A percentile compares a stretch with the other conserved stretches of the same genome.
Evolutionary conservation across 2,329 filamentous ascomycete species (phyloP).

Genomic region (Aspergillus puulaauensis): DNA sequence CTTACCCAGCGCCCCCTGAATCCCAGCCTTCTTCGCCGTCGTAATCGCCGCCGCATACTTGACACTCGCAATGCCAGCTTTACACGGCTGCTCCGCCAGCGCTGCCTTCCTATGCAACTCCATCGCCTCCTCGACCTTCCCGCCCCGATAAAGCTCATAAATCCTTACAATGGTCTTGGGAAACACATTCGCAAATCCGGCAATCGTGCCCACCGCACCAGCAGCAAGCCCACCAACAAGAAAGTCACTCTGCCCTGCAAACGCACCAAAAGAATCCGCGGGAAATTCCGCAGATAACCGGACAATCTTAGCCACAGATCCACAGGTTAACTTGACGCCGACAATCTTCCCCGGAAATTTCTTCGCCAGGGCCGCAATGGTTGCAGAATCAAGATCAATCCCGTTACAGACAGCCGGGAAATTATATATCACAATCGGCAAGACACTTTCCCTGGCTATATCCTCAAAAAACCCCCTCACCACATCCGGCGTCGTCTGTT

Average conservation of each 20-base stretch:
- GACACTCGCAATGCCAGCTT: constrained; percentile 65
- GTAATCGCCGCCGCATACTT: constrained; percentile 66
- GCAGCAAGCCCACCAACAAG: constrained; percentile 56
- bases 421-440: constrained; percentile 67
- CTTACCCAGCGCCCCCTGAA: constrained; percentile 59
- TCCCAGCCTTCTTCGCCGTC: constrained; percentile 59
- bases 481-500: constrained; percentile 59
- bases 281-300: constrained; percentile 54
- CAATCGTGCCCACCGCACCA: constrained; percentile 56
- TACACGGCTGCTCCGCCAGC: constrained; percentile 64
- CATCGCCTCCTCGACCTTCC: constrained; percentile 59
- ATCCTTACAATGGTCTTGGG: constrained; percentile 57
- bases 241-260: constrained; percentile 72
- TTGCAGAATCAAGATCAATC: constrained; percentile 65
- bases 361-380: constrained; percentile 55
- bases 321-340: constrained; percentile 67
- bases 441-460: constrained; percentile 49
- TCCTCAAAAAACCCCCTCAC: constrained; percentile 61
- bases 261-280: constrained; percentile 62
- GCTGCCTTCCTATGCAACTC: constrained; percentile 62
- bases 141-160: constrained; percentile 60
- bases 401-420: constrained; percentile 69
- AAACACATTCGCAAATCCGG: constrained; percentile 59
- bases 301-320: constrained; percentile 60
- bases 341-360: constrained; percentile 54